Evolutionary conservation across 2,329 filamentous ascomycete genomes (phyloP), one percentile per base, ranked within the genome.

Genomic region (Pseudogymnoascus sp.): DNA sequence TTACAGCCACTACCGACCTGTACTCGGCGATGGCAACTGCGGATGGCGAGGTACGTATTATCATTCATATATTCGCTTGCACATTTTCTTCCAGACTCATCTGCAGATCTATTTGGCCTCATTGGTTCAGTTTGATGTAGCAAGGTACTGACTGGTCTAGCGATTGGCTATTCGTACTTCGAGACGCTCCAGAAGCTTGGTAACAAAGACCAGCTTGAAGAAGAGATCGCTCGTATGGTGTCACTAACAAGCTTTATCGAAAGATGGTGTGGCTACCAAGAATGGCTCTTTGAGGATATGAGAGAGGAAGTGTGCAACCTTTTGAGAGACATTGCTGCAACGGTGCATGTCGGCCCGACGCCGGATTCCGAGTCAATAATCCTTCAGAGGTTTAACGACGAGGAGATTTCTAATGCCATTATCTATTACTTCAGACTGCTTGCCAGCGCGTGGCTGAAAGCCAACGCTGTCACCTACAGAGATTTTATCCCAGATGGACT

Each of bases 11-110:
- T 96, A 93, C 72, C 90, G 94, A 62, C 88, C 88, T 10, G 86
- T 96, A 73, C 87, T 89, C 75, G 93, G 94, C 61, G 93, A 97
- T 77, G 94, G 94, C 64, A 95, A 96, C 73, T 97, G 94, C 76
- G 94, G 93, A 71, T 97, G 94, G 93, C 85, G 93, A 88, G 94
- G 93, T 97, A 81, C 79, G 87, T 52, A 43, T 49, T 38, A 21
- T 63, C 23, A 23, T 68, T 19, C n/a, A 55, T 55, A 19, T 55
- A 19, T 31, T 33, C 45, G 33, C 26, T 16, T 12, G 26, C 26
- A 55, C 45, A 19, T 19, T n/a, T n/a, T 26, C 49, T n/a, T 62
- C n/a, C 33, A 23, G 39, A 37, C 59, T 33, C 11, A 49, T 61
- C 45, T 61, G 33, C 12, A 35, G 7, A 31, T 41, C n/a, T 37